Evolutionary conservation across 768 basidiomycete genomes (phyloP).

Genomic region (Auricularia heimuer): DNA sequence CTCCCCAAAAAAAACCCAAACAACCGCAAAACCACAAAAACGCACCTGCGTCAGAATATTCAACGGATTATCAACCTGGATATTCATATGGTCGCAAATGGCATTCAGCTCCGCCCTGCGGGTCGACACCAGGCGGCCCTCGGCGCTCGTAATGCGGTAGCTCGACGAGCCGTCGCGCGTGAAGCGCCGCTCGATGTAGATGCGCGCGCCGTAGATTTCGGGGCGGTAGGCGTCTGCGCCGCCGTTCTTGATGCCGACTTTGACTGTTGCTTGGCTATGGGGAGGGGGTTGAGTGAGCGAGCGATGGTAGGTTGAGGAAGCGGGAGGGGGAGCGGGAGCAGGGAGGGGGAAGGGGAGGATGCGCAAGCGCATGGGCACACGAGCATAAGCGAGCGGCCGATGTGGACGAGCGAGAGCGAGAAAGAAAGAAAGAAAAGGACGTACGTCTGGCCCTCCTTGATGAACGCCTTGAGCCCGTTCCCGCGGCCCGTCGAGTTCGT

Average conservation of each 20-base stretch:
- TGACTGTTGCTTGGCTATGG: slow-evolving; percentile 59
- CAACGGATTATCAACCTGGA: slow-evolving; percentile 94
- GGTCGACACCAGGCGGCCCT: slow-evolving; percentile 54
- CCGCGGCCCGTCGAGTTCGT: slow-evolving; percentile 87
- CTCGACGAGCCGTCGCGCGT: slow-evolving; percentile 61
- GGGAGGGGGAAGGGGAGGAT: neutral
- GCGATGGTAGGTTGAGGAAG: neutral
- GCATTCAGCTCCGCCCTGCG: slow-evolving; percentile 79
- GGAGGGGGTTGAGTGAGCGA: neutral
- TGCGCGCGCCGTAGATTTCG: slow-evolving; percentile 76
- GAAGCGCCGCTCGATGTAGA: slow-evolving; percentile 75
- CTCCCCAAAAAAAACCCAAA: too few species aligned
- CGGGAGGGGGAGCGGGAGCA: neutral
- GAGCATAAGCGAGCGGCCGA: too few species aligned
- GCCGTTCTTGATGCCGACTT: slow-evolving; percentile 76
- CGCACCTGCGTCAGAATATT: slow-evolving; percentile 82
- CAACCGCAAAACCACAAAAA: neutral
- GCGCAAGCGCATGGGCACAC: too few species aligned
- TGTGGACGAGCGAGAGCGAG: too few species aligned
- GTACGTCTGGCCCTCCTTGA: slow-evolving; percentile 74
- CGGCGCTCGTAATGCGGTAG: slow-evolving; percentile 75
- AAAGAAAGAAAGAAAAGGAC: slow-evolving; percentile 14
- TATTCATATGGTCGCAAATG: slow-evolving; percentile 92
- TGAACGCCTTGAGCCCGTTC: slow-evolving; percentile 71
- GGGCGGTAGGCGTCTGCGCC: slow-evolving; percentile 85